Conservation (phyloP, 768 basidiomycete genomes). For the Chiua virens region DNA sequence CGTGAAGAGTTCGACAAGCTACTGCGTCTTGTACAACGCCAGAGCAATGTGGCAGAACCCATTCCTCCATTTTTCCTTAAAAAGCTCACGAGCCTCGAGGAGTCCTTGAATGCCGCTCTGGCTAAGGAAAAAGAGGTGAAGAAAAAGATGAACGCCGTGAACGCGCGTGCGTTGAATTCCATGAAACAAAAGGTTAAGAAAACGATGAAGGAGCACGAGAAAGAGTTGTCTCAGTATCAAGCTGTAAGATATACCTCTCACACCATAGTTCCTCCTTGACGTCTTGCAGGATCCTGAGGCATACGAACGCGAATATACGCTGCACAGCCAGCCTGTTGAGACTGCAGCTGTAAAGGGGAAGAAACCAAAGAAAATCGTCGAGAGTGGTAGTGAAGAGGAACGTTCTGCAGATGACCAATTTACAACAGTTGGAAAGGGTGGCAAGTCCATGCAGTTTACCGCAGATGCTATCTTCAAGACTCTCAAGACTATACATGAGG, state of each 20-base stretch:
- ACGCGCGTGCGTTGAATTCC: slow-evolving; percentile 92
- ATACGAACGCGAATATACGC: slow-evolving; percentile 75
- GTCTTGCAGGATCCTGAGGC: slow-evolving; percentile 76
- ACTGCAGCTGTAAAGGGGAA: slow-evolving; percentile 37
- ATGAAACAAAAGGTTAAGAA: slow-evolving; percentile 99
- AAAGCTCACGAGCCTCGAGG: slow-evolving; percentile 72
- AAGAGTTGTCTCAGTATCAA: slow-evolving; percentile 74
- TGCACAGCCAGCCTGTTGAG: slow-evolving; percentile 48
- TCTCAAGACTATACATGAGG: slow-evolving; percentile 87
- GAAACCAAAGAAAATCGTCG: slow-evolving; percentile 34
- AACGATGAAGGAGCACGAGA: slow-evolving; percentile 84
- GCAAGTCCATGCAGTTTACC: slow-evolving; percentile 78
- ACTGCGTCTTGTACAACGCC: slow-evolving; percentile 82
- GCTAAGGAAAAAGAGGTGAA: slow-evolving; percentile 87
- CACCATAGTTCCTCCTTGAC: background rate
- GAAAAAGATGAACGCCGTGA: slow-evolving; percentile 95
- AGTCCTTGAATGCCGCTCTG: slow-evolving; percentile 67
- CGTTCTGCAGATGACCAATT: slow-evolving; percentile 62
- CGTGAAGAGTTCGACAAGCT: slow-evolving; percentile 94
- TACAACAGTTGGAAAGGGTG: slow-evolving; percentile 89
- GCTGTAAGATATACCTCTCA: slow-evolving; percentile 47
- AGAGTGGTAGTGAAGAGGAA: slow-evolving; percentile 44
- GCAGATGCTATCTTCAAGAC: slow-evolving; percentile 90
- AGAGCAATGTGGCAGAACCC: slow-evolving; percentile 82
- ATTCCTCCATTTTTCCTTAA: slow-evolving; percentile 85